These are phyloP conservation scores for Wolfiporia cocos DNA, from an alignment of 1,284 basidiomycete genomes.

Conservation along the genomic window DNA sequence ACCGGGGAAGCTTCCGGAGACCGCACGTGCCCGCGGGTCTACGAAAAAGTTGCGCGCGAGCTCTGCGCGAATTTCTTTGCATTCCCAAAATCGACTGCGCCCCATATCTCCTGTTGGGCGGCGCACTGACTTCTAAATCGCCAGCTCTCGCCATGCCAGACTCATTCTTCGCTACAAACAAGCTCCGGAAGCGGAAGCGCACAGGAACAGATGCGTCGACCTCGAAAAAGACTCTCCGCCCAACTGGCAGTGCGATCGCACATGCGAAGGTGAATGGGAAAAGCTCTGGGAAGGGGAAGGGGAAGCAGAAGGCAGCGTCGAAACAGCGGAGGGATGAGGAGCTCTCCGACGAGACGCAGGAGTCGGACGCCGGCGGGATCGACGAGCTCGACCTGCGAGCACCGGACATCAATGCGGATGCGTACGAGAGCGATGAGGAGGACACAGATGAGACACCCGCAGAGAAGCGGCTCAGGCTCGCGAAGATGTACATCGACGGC, in stretches of 20 bases:
- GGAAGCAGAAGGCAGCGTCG: constrained; percentile 14
- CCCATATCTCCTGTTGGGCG: too few species aligned
- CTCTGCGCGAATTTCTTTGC: too few species aligned
- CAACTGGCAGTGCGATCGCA: too few species aligned
- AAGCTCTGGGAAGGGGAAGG: constrained; percentile 6
- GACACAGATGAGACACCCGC: constrained; percentile 89
- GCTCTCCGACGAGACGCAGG: constrained; percentile 57
- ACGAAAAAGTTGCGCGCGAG: too few species aligned
- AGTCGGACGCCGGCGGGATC: constrained; percentile 43
- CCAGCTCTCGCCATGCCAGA: constrained; percentile 73
- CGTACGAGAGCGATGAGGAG: constrained; percentile 64
- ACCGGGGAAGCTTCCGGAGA: too few species aligned
- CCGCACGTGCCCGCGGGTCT: too few species aligned
- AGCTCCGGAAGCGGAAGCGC: constrained; percentile 67
- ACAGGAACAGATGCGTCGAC: constrained; percentile 24
- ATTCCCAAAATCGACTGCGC: too few species aligned
- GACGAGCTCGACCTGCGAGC: constrained; percentile 76
- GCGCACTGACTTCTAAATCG: too few species aligned
- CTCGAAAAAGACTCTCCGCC: constrained; percentile 21
- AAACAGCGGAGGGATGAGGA: constrained; percentile 55
- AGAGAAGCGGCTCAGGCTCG: constrained; percentile 87
- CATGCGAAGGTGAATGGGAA: constrained; percentile 12
- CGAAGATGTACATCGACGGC: constrained; percentile 85
- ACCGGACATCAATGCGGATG: constrained; percentile 46
- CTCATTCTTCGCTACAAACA: constrained; percentile 71